Base-by-base conservation (phyloP, 2,329 filamentous ascomycete species). In the Aspergillus persii region DNA sequence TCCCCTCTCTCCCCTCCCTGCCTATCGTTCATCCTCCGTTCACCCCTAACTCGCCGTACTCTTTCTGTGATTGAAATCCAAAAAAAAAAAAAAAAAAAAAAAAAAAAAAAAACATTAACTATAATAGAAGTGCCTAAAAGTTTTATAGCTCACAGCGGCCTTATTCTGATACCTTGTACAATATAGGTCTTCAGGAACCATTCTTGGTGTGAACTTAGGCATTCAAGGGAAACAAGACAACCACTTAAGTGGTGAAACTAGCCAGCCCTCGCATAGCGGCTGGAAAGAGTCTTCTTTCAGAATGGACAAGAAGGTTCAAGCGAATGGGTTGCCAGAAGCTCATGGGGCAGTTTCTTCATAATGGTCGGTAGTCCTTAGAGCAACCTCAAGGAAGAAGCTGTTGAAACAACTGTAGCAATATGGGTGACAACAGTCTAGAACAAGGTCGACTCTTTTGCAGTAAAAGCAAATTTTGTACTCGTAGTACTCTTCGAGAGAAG, bases 1-100 rank as follows among this genome's bases (percentile, higher is more conserved):
- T 50, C 57, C 59, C 39, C 53, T 23, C 18, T 23, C 47, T 57
- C 46, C 52, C 51, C 48, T 49, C 44, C 49, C 48, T 49, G 36
- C 49, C 48, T 30, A 18, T 54, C 60, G 49, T 50, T 41, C 44
- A 47, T 49, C 50, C 44, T 50, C 44, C 26, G 54, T 57, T 41
- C 55, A 49, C 57, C 26, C 52, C 48, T 49, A 46, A 47, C 36
- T 39, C 8, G 36, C 53, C 55, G 47, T 31, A 11, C 41, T 50
- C 12, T 62, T 61, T 51, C 61, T 31, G 30, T 26, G 59, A 30
- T 44, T 54, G 49, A 33, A 23, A 50, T 29, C 54, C 54, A 61
- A n/a, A n/a, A n/a, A n/a, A n/a, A n/a, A n/a, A n/a, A n/a, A n/a
- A n/a, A n/a, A n/a, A n/a, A n/a, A n/a, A n/a, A n/a, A 46, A 46